Conservation (phyloP, 257 asterid species). For the Ajuga chamaepitys region DNA sequence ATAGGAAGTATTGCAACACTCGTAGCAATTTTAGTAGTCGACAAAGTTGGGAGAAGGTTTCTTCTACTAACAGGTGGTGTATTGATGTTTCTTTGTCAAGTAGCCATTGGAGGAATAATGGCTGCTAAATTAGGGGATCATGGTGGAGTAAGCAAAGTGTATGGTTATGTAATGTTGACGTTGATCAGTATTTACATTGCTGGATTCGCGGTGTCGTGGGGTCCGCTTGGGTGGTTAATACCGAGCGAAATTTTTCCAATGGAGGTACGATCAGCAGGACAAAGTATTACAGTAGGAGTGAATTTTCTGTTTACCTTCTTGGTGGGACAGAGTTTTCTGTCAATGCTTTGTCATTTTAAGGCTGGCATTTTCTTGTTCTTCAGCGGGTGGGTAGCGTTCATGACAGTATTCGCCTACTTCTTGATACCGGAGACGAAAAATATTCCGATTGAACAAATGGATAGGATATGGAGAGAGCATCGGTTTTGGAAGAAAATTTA, state of each 20-base stretch:
- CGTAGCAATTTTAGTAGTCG: conserved; percentile 24
- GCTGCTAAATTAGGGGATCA: conserved; percentile 36
- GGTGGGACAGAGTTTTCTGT: conserved; percentile 37
- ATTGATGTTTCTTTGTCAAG: conserved; percentile 23
- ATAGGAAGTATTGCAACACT: conserved; percentile 18
- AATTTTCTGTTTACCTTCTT: conserved; percentile 31
- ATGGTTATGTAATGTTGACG: conserved; percentile 21
- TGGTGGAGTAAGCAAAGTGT: conserved; percentile 14
- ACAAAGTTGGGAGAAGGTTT: conserved; percentile 27
- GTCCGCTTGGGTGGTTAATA: conserved; percentile 44
- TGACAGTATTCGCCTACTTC: conserved; percentile 31
- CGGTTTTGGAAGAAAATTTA: conserved; percentile 41
- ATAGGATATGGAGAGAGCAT: conserved; percentile 34
- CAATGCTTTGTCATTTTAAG: conserved; percentile 45
- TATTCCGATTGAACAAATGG: conserved; percentile 43
- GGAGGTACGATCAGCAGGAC: conserved; percentile 51
- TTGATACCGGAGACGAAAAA: conserved; percentile 44
- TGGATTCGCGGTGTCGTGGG: conserved; percentile 49
- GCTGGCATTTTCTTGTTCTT: conserved; percentile 44
- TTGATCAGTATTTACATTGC: conserved; percentile 28
- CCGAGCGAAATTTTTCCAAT: conserved; percentile 49
- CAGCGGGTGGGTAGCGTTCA: conserved; percentile 40
- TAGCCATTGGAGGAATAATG: conserved; percentile 30
- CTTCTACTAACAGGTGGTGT: conserved; percentile 28
- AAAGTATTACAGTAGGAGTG: conserved; percentile 32